Conservation (phyloP, 1,284 basidiomycete genomes). For the Puccinia triticina region DNA sequence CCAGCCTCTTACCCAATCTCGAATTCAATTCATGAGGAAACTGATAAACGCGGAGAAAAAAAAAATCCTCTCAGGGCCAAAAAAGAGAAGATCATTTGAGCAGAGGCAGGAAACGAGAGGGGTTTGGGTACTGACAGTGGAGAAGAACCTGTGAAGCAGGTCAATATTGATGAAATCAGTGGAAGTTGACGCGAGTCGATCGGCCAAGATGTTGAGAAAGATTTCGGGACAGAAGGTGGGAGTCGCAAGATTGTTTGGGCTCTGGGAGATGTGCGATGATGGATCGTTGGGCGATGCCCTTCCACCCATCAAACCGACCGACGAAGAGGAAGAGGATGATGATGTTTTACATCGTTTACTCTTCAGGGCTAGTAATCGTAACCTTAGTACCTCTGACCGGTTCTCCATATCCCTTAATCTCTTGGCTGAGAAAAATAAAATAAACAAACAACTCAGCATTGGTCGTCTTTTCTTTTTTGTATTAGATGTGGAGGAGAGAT, state of each 20-base stretch:
- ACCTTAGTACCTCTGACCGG: slow-evolving; percentile 77
- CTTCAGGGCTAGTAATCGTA: slow-evolving; percentile 79
- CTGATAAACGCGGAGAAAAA: slow-evolving; percentile 69
- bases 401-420: slow-evolving; percentile 43
- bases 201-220: slow-evolving; percentile 93
- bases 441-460: not conserved
- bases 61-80: slow-evolving; percentile 61
- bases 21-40: slow-evolving; percentile 64
- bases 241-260: slow-evolving; percentile 63
- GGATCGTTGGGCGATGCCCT: not conserved
- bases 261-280: not conserved
- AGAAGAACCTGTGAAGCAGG: slow-evolving; percentile 30
- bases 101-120: not conserved
- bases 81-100: not conserved
- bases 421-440: slow-evolving; percentile 28
- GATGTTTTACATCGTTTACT: slow-evolving; percentile 77
- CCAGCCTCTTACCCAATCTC: slow-evolving; percentile 86
- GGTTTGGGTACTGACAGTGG: not conserved
- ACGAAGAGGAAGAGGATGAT: not conserved
- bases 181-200: slow-evolving; percentile 93
- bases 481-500: not conserved
- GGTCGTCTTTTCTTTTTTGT: not conserved
- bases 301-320: not conserved
- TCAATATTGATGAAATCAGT: slow-evolving; percentile 87
- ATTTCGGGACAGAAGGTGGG: slow-evolving; percentile 92